Base-by-base conservation (phyloP, 164 flowering plant genomes). In the Paratinospora sagittata region DNA sequence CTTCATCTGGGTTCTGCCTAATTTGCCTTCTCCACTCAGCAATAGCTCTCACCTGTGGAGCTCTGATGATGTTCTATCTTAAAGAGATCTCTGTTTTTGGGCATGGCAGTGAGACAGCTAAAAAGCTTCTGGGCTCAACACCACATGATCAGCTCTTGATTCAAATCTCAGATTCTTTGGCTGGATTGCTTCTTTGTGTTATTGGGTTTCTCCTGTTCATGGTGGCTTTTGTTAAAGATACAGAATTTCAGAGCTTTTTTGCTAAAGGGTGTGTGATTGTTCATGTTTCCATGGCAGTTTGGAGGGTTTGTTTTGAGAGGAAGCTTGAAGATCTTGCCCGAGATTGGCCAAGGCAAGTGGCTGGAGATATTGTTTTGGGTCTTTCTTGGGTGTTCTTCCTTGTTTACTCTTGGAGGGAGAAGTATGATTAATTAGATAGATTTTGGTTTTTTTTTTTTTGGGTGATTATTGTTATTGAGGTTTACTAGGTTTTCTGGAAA, bases 361-460 rank as follows among this genome's bases (percentile, higher is more conserved):
- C 81, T 52, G 97, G 92, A 1, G 96, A 90, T 63, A 68, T 89
- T 45, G 77, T 75, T 2, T 75, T 92, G 77, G 90, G 87, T 0
- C 75, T 85, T 21, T 90, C 96, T 0, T 92, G 97, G 97, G 88
- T 87, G 49, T 83, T 90, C 76, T 87, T 90, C 65, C 85, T 90
- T 63, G 86, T 90, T 6, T 88, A 83, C 68, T 81, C 92, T 1
- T 92, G 96, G 94, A 84, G 89, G 65, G 97, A 92, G 79, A 92
- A 90, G 84, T 92, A 92, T 78, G 97, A 92, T 77, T 87, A 63
- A 27, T 58, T 70, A 26, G 37, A 19, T 37, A n/a, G n/a, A n/a
- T 4, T 30, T 30, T 30, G 2, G 2, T 4, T 30, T 4, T 4
- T 30, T 30, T 30, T 30, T 30, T 30, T 30, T 30, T 30, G 34